phyloP scores from a whole-genome alignment of 306 rosid genomes.

The Cotoneaster glaucophyllus region DNA sequence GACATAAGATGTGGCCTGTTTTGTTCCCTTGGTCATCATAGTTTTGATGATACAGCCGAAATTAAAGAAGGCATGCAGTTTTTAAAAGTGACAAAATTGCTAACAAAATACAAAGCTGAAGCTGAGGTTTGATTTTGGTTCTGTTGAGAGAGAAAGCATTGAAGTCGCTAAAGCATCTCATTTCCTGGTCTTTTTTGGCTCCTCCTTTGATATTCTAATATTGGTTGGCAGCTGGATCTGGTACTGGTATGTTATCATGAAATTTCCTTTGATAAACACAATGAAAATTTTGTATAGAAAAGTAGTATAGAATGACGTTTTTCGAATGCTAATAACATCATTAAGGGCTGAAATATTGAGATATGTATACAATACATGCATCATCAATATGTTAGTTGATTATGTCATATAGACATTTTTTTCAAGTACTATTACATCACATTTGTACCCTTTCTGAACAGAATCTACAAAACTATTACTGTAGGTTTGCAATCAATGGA shows the following conservation, averaged over 20 bases:
- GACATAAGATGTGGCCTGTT: slow-evolving; percentile 35
- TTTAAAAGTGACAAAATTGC: slow-evolving; percentile 20
- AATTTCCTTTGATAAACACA: not conserved
- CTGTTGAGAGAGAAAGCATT: not conserved
- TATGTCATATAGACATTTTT: not conserved
- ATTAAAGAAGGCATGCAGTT: slow-evolving; percentile 24
- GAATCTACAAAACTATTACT: not conserved
- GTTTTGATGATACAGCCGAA: slow-evolving; percentile 24
- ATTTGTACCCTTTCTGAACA: slow-evolving; percentile 3
- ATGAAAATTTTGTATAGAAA: too few relatives aligned
- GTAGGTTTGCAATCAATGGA: slow-evolving; percentile 42
- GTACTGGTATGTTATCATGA: slow-evolving; percentile 14
- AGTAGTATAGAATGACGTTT: too few relatives aligned
- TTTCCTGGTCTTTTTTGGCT: slow-evolving; percentile 5
- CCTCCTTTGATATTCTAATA: not conserved
- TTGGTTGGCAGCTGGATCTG: slow-evolving; percentile 27
- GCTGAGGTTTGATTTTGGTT: slow-evolving; percentile 18
- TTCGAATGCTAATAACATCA: too few relatives aligned
- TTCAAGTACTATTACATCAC: slow-evolving; percentile 1
- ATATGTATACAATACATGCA: not conserved
- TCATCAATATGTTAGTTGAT: not conserved
- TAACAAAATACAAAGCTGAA: slow-evolving; percentile 18
- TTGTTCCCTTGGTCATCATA: slow-evolving; percentile 25
- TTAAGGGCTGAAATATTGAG: too few relatives aligned
- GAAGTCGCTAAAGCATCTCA: not conserved